Percentiles rank a stretch among this genome's conserved stretches.
Conservation (phyloP, 495 filamentous ascomycete species). For the Apiosordaria backusii region DNA sequence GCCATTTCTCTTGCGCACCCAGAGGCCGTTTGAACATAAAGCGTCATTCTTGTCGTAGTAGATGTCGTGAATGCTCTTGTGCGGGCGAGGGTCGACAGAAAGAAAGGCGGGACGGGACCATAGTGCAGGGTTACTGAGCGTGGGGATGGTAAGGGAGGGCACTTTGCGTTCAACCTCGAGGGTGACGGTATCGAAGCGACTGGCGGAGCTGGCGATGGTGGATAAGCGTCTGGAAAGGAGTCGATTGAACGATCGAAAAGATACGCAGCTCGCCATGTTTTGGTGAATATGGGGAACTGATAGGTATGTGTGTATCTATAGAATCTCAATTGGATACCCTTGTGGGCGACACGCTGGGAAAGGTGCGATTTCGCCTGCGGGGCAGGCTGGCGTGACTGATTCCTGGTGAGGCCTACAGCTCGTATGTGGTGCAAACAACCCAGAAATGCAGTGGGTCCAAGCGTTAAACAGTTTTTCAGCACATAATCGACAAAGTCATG, state of each 20-base stretch:
- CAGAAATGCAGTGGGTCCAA: too few species aligned
- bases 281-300: too few species aligned
- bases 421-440: too few species aligned
- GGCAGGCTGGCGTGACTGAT: too few species aligned
- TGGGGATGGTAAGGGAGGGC: constrained; percentile 21
- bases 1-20: constrained; percentile 30
- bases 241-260: neutral
- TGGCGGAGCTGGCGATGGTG: neutral
- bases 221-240: neutral
- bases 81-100: constrained; percentile 20
- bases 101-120: constrained; percentile 22
- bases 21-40: constrained; percentile 29
- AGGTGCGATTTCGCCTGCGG: too few species aligned
- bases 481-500: too few species aligned
- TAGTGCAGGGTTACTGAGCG: constrained; percentile 1
- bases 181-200: neutral
- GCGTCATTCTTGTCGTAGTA: constrained; percentile 33
- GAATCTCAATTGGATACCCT: too few species aligned
- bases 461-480: too few species aligned
- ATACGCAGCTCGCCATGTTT: neutral
- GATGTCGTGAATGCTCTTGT: constrained; percentile 28
- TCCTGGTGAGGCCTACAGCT: too few species aligned
- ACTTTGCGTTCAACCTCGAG: constrained; percentile 25
- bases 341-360: too few species aligned
- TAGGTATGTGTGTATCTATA: too few species aligned